Percentiles rank a stretch among this genome's conserved stretches.
These are phyloP conservation scores for Xylaria sp. DNA, from an alignment of 2,329 filamentous ascomycete species.

Conservation along the genomic window DNA sequence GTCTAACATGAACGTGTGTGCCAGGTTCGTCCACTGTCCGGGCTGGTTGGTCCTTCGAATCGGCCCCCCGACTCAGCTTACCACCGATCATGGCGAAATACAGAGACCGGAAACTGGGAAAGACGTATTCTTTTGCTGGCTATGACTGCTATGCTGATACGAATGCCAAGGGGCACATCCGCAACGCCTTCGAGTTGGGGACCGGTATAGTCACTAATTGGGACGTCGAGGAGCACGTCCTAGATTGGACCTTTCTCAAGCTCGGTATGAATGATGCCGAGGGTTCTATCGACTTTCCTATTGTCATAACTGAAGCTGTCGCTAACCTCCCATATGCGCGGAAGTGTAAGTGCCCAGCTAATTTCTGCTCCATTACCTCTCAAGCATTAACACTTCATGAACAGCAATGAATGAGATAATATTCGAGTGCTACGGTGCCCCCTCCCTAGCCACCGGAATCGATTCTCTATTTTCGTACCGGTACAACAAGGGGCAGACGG, in stretches of 20 bases:
- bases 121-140: constrained; percentile 91
- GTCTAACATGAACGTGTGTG: constrained; percentile 21
- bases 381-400: constrained; percentile 11
- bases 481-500: constrained; percentile 86
- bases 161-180: constrained; percentile 86
- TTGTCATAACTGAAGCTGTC: constrained; percentile 95
- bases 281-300: constrained; percentile 79
- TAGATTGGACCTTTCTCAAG: constrained; percentile 96
- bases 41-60: constrained; percentile 95
- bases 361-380: neutral
- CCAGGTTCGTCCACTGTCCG: constrained; percentile 85
- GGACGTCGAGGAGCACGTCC: constrained; percentile 93
- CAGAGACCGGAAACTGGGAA: constrained; percentile 89
- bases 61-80: constrained; percentile 76
- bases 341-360: constrained; percentile 68
- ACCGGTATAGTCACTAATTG: constrained; percentile 94
- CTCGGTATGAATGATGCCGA: constrained; percentile 80
- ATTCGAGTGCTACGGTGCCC: constrained; percentile 93
- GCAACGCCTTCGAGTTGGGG: constrained; percentile 88
- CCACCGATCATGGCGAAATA: constrained; percentile 95
- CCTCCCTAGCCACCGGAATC: constrained; percentile 90
- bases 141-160: constrained; percentile 94
- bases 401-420: constrained; percentile 95
- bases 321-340: constrained; percentile 89
- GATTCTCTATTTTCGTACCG: constrained; percentile 96